phyloP scores from a whole-genome alignment of 768 basidiomycete genomes.

The Leucosporidium scottii region DNA sequence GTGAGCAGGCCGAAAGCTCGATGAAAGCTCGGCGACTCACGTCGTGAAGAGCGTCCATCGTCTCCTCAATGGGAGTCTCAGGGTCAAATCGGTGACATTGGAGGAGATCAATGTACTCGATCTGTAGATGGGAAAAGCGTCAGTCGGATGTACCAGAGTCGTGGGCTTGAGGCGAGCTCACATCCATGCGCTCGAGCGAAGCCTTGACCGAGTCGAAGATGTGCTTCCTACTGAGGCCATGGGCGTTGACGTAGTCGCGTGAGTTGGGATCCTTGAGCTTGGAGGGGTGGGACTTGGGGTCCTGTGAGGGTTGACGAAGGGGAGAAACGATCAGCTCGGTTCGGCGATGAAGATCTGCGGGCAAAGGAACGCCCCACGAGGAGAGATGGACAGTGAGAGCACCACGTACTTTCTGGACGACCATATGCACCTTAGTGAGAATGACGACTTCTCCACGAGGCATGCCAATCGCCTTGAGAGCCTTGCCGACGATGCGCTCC shows the following conservation, averaged over 20 bases:
- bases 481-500: slow-evolving; percentile 63
- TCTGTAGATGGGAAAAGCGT: background rate
- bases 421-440: slow-evolving; percentile 57
- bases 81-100: slow-evolving; percentile 55
- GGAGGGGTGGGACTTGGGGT: slow-evolving; percentile 5
- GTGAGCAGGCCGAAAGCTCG: background rate
- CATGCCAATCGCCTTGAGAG: slow-evolving; percentile 58
- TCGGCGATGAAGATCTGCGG: too few species aligned
- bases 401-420: background rate
- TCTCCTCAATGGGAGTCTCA: slow-evolving; percentile 52
- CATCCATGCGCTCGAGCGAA: slow-evolving; percentile 54
- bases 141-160: background rate
- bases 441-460: slow-evolving; percentile 72
- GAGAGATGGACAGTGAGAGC: too few species aligned
- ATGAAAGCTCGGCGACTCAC: slow-evolving; percentile 2
- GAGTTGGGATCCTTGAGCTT: slow-evolving; percentile 12
- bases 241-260: slow-evolving; percentile 53
- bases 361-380: too few species aligned
- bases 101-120: slow-evolving; percentile 59
- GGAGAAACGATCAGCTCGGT: background rate
- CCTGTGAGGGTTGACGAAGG: background rate
- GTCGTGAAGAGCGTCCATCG: slow-evolving; percentile 47
- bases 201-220: slow-evolving; percentile 59
- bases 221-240: slow-evolving; percentile 48
- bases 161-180: background rate